A percentile compares a stretch with the other conserved stretches of the same genome.
These are phyloP conservation scores for Mycena vitilis DNA, from an alignment of 768 basidiomycete species.

Conservation along the genomic window DNA sequence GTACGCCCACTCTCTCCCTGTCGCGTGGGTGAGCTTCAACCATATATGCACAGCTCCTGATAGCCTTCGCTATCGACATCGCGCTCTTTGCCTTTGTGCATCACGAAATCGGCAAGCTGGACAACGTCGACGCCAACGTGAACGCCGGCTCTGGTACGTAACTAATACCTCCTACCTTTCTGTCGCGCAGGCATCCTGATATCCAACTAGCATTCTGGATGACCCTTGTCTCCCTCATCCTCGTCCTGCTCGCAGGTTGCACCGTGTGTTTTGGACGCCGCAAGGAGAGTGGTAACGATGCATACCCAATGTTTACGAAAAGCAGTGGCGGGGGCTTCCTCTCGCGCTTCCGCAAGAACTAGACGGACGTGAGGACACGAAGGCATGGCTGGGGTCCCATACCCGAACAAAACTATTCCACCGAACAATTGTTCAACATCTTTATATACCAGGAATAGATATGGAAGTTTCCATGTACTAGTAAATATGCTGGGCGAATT, in stretches of 20 bases:
- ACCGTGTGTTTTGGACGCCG: constrained; percentile 33
- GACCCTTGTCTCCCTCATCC: constrained; percentile 33
- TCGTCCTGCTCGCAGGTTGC: constrained; percentile 29
- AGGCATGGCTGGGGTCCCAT: not conserved
- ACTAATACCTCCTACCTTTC: not conserved
- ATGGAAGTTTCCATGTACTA: constrained; percentile 9
- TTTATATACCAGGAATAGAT: constrained; percentile 28
- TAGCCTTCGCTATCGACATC: constrained; percentile 38
- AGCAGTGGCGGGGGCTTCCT: constrained; percentile 26
- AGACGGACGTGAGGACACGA: not conserved
- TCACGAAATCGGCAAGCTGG: constrained; percentile 31
- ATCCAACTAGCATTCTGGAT: constrained; percentile 35
- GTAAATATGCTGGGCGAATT: no score
- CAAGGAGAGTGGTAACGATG: constrained; percentile 22
- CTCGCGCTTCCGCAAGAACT: constrained; percentile 31
- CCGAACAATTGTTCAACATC: constrained; percentile 25
- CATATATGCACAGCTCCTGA: constrained; percentile 23
- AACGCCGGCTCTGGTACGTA: constrained; percentile 28
- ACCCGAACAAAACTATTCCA: constrained; percentile 30
- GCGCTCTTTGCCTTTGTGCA: constrained; percentile 32
- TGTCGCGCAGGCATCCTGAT: not conserved
- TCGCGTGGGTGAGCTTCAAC: no score
- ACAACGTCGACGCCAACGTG: constrained; percentile 8
- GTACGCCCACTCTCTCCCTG: not conserved
- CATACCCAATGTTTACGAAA: constrained; percentile 33